Base-by-base conservation (phyloP, 495 filamentous ascomycete genomes). In the Lophiostoma macrostomum region DNA sequence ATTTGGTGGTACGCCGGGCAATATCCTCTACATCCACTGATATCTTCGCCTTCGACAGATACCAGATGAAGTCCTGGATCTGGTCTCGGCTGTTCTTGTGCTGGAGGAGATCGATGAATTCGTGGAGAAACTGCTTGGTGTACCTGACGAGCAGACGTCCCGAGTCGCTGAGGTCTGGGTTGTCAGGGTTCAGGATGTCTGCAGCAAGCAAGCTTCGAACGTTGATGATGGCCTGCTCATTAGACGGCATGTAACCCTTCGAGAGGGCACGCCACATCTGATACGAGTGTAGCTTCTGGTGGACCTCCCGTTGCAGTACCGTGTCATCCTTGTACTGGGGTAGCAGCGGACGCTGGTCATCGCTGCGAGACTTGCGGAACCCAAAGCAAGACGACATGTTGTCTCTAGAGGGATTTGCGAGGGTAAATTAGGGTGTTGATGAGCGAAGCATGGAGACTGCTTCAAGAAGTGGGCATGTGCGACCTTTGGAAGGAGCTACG, bases 21-120 rank as follows among this genome's bases (percentile, higher is more conserved):
- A 94, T 64, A 46, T 88, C 77, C 14, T 78, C 76, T 2, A 80
- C 73, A 64, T 96, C 86, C 1, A 96, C 61, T 8, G 79, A 77
- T 23, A 90, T 72, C 23, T 78, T 78, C 14, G 87, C 83, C 61
- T 85, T 86, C 45, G 84, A 70, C 44, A 94, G 69, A 61, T 80
- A 90, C 90, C 91, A 97, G 38, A 95, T 73, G 53, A 96, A 87
- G 53, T 96, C 87, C 68, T 97, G 91, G 32, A 96, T 76, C 62
- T 93, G 82, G 69, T 96, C 90, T n/a, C 79, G 60, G 50, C 73
- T 69, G 66, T 96, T 96, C 76, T 96, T 97, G 53, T 88, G 74
- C 48, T 78, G 74, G 20, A 96, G 64, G 12, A 94, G 69, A 27
- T 87, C 81, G 57, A 94, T 90, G 59, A 94, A 80, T 40, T 86